Percentiles rank a stretch among this genome's conserved stretches.
These are phyloP conservation scores for Ailanthus altissimus DNA, from an alignment of 345 rosid genomes.

Conservation along the genomic window DNA sequence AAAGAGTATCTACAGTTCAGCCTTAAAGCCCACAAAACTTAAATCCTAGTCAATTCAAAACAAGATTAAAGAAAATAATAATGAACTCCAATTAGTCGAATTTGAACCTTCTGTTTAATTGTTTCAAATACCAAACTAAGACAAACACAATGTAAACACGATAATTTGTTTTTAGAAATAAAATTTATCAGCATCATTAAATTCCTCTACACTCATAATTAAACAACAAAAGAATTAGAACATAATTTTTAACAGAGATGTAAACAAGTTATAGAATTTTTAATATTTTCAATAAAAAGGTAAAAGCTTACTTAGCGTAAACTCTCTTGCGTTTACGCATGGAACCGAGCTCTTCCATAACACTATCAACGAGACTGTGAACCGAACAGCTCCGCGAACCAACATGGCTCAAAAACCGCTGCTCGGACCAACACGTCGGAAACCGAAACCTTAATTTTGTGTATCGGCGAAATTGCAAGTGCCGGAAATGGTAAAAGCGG, in stretches of 20 bases:
- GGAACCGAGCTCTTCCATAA: slow-evolving; percentile 61
- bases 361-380: slow-evolving; percentile 65
- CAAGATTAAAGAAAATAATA: no score
- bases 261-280: neutral
- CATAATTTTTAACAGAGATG: neutral
- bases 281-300: neutral
- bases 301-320: slow-evolving; percentile 59
- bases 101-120: neutral
- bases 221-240: neutral
- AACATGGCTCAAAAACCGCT: slow-evolving; percentile 24
- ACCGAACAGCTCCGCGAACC: slow-evolving; percentile 41
- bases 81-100: neutral
- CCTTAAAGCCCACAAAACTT: neutral
- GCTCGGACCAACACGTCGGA: slow-evolving; percentile 27
- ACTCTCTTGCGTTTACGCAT: slow-evolving; percentile 46
- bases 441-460: slow-evolving; percentile 34
- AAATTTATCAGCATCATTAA: neutral
- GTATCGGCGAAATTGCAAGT: slow-evolving; percentile 34
- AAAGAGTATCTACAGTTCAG: neutral
- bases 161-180: neutral
- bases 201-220: neutral
- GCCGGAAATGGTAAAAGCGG: slow-evolving; percentile 41
- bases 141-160: no score
- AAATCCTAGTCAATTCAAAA: neutral
- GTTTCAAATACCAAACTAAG: neutral